Evolutionary conservation across 768 basidiomycete genomes (phyloP).

Genomic region (Tulasnella sp.): DNA sequence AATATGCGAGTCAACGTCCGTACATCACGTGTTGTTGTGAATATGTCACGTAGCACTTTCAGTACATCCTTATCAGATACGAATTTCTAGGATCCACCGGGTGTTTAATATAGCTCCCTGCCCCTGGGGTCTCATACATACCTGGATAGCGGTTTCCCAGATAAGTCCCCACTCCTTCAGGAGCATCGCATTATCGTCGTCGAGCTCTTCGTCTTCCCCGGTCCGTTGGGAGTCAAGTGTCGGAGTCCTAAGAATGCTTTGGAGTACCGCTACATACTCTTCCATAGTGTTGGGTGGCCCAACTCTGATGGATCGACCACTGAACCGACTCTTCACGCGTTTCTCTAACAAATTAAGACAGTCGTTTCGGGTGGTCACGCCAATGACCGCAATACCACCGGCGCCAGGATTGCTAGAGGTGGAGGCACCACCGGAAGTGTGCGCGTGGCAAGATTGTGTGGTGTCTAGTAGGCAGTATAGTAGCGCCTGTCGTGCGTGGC

Average conservation of each 20-base stretch:
- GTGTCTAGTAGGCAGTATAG: conserved; percentile 94
- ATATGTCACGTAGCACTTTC: conserved; percentile 3
- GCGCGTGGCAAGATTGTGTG: conserved; percentile 68
- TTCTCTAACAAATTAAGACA: conserved; percentile 87
- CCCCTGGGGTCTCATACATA: too few relatives aligned
- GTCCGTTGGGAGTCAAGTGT: conserved; percentile 20
- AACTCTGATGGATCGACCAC: conserved; percentile 77
- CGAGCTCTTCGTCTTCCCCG: conserved; percentile 18
- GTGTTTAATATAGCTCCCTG: too few relatives aligned
- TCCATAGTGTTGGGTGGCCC: conserved; percentile 44
- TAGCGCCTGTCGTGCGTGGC: conserved; percentile 83
- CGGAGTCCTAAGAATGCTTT: conserved; percentile 35
- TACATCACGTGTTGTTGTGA: conserved; percentile 1
- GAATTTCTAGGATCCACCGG: neutral
- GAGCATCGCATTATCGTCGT: conserved; percentile 12
- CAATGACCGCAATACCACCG: conserved; percentile 75
- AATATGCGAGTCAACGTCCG: conserved; percentile 44
- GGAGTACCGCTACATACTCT: conserved; percentile 43
- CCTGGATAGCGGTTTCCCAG: conserved; percentile 51
- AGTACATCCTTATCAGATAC: neutral
- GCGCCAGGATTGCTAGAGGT: conserved; percentile 27
- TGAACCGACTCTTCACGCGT: conserved; percentile 94
- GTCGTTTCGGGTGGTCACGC: conserved; percentile 78
- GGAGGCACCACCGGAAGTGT: conserved; percentile 19
- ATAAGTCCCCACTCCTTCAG: conserved; percentile 46